Conservation (phyloP, 2,329 filamentous ascomycete genomes). For the Dactylellina drechsleri region DNA sequence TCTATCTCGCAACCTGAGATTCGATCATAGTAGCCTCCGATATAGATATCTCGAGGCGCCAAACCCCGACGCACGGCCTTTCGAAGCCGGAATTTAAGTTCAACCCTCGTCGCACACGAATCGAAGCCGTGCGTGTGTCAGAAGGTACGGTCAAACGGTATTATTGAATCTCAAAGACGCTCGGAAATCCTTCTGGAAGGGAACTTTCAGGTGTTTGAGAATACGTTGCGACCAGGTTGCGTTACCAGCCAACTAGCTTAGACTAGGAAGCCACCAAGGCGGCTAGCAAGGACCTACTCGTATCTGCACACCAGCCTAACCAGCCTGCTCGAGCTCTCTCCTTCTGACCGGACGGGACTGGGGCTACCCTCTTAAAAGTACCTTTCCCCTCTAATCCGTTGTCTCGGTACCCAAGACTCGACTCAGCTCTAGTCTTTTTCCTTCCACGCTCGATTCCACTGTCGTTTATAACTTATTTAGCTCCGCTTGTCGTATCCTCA, state of each 20-base stretch:
- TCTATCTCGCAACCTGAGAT: conserved; percentile 17
- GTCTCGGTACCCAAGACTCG: conserved; percentile 48
- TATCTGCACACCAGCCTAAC: conserved; percentile 54
- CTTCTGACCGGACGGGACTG: conserved; percentile 48
- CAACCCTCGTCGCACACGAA: conserved; percentile 31
- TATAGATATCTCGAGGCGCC: conserved; percentile 19
- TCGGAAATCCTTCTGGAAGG: conserved; percentile 55
- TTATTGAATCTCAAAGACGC: conserved; percentile 33
- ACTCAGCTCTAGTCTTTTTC: conserved; percentile 35
- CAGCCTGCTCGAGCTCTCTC: conserved; percentile 53
- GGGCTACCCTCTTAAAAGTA: conserved; percentile 50
- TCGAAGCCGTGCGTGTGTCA: conserved; percentile 33
- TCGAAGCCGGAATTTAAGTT: conserved; percentile 23
- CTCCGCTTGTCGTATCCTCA: conserved; percentile 44
- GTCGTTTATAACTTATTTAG: conserved; percentile 15
- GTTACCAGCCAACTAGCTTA: conserved; percentile 54
- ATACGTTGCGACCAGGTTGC: conserved; percentile 55
- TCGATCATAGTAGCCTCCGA: conserved; percentile 18
- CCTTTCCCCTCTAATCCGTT: conserved; percentile 47
- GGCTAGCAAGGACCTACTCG: conserved; percentile 53
- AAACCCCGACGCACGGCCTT: conserved; percentile 30
- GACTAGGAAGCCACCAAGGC: conserved; percentile 54
- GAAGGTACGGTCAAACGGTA: conserved; percentile 34
- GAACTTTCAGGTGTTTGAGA: conserved; percentile 53
- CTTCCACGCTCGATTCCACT: conserved; percentile 31